These are phyloP conservation scores for Kluyveromyces wickerhamii DNA, from an alignment of 805 yeast species.

Conservation along the genomic window DNA sequence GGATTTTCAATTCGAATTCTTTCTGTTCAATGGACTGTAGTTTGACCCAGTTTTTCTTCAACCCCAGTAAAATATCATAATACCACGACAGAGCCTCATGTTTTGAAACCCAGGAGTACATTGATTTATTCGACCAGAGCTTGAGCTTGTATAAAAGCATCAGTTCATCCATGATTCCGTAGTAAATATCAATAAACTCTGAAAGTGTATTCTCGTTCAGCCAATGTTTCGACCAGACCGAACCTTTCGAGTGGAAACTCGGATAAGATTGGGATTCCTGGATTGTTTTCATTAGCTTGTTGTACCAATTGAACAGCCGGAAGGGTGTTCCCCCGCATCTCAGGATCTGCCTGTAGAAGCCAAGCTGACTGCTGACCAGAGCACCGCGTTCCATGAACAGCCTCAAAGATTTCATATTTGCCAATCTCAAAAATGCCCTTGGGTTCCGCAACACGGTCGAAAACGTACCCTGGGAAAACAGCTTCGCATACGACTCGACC, in stretches of 20 bases:
- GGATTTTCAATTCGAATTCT: slow-evolving; percentile 48
- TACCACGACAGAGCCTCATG: slow-evolving; percentile 69
- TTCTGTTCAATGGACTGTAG: slow-evolving; percentile 37
- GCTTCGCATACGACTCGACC: slow-evolving; percentile 17
- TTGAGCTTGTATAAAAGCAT: slow-evolving; percentile 45
- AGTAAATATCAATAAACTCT: slow-evolving; percentile 50
- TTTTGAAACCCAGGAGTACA: slow-evolving; percentile 34
- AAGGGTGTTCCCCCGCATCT: slow-evolving; percentile 68
- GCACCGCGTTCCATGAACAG: slow-evolving; percentile 23
- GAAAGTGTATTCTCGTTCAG: slow-evolving; percentile 40
- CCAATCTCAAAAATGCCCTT: slow-evolving; percentile 10
- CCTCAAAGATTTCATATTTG: slow-evolving; percentile 10
- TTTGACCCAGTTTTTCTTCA: slow-evolving; percentile 42
- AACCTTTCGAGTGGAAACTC: slow-evolving; percentile 5
- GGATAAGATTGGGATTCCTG: slow-evolving; percentile 10
- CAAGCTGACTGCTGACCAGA: slow-evolving; percentile 40
- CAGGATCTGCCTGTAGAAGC: slow-evolving; percentile 54
- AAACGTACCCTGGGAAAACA: slow-evolving; percentile 11
- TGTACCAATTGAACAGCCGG: slow-evolving; percentile 35
- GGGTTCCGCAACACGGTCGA: slow-evolving; percentile 14
- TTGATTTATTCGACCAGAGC: slow-evolving; percentile 18
- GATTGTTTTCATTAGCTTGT: slow-evolving; percentile 26
- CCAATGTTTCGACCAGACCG: slow-evolving; percentile 25
- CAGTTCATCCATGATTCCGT: slow-evolving; percentile 58
- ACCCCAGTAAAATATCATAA: slow-evolving; percentile 49